Evolutionary conservation across 2,329 filamentous ascomycete species (phyloP).

Genomic region (Lachnellula occidentalis): DNA sequence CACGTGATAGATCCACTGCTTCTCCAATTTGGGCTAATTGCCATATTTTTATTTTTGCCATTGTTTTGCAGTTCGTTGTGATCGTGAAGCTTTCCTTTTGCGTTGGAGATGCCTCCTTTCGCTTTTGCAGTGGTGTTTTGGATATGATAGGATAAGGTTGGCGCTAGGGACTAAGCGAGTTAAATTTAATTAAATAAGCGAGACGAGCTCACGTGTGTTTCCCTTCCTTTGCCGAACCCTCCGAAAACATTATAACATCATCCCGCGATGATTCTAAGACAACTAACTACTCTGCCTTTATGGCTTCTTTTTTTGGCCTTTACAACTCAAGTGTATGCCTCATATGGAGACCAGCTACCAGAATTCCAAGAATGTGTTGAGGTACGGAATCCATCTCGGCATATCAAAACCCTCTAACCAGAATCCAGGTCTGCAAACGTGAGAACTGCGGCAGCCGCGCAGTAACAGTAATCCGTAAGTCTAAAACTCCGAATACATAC

Average conservation of each 20-base stretch:
- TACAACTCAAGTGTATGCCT: slow-evolving; percentile 53
- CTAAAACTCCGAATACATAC: neutral
- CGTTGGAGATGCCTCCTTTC: no score
- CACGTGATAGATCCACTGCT: neutral
- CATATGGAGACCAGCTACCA: slow-evolving; percentile 75
- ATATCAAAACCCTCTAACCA: slow-evolving; percentile 3
- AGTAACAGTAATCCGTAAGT: slow-evolving; percentile 32
- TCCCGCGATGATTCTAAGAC: slow-evolving; percentile 20
- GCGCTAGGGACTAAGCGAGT: neutral
- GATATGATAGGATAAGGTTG: neutral
- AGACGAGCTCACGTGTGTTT: neutral
- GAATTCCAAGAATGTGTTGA: slow-evolving; percentile 84
- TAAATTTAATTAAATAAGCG: neutral
- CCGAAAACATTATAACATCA: slow-evolving; percentile 2
- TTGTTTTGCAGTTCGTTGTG: neutral
- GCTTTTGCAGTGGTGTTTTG: neutral
- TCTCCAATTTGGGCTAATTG: neutral
- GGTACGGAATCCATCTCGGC: slow-evolving; percentile 41
- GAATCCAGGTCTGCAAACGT: slow-evolving; percentile 63
- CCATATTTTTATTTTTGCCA: neutral
- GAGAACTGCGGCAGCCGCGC: slow-evolving; percentile 72
- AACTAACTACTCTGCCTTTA: slow-evolving; percentile 4
- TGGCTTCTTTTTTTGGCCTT: slow-evolving; percentile 24
- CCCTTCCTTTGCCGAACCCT: neutral
- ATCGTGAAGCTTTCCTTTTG: no score